These are phyloP conservation scores for Colletotrichum spinosum DNA, from an alignment of 2,329 filamentous ascomycete species.

Conservation along the genomic window DNA sequence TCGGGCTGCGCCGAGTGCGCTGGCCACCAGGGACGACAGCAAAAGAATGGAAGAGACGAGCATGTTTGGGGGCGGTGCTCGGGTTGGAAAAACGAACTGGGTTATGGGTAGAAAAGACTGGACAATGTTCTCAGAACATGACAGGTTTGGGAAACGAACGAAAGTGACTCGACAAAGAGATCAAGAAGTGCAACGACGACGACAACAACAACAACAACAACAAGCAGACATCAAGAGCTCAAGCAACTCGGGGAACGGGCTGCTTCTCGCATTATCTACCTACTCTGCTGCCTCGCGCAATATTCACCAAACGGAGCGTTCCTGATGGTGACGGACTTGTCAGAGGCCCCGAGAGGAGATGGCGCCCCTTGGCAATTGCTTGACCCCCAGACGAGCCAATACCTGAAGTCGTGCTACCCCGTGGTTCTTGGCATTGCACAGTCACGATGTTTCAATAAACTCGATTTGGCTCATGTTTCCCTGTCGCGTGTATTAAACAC, in stretches of 20 bases:
- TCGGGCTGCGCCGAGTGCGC: constrained; percentile 41
- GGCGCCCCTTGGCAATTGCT: constrained; percentile 6
- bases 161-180: constrained; percentile 16
- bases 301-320: background rate
- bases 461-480: constrained; percentile 19
- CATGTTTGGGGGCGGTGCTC: constrained; percentile 7
- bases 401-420: background rate
- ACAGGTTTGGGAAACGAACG: constrained; percentile 21
- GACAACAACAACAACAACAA: background rate
- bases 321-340: background rate
- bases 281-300: background rate
- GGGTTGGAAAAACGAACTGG: background rate
- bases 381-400: constrained; percentile 5
- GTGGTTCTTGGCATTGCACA: constrained; percentile 15
- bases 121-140: constrained; percentile 21
- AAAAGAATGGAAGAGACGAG: constrained; percentile 32
- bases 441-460: constrained; percentile 26
- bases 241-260: background rate
- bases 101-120: constrained; percentile 16
- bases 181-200: constrained; percentile 17
- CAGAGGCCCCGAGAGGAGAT: background rate
- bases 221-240: background rate
- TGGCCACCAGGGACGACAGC: constrained; percentile 33
- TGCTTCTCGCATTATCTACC: constrained; percentile 8
- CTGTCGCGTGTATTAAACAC: constrained; percentile 11